Evolutionary conservation across 2,329 filamentous ascomycete species (phyloP).

Genomic region (Colletotrichum agaves): DNA sequence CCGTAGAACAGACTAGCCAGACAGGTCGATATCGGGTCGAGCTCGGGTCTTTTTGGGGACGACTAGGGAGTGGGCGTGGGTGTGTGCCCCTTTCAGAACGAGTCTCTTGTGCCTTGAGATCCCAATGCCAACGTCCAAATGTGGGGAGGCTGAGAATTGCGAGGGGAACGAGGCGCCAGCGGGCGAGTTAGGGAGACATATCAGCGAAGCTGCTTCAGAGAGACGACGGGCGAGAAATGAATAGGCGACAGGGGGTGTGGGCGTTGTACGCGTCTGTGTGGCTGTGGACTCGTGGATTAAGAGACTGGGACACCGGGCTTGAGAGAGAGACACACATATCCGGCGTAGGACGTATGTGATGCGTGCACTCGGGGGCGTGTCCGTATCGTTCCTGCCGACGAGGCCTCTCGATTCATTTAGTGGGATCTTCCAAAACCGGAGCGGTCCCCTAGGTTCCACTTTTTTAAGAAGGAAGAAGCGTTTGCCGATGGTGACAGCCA

Average conservation of each 20-base stretch:
- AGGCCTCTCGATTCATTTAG: constrained; percentile 23
- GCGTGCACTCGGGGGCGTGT: constrained; percentile 9
- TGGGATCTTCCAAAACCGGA: constrained; percentile 36
- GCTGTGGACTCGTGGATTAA: neutral
- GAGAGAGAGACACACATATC: neutral
- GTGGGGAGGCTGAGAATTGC: constrained; percentile 8
- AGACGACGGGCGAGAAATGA: constrained; percentile 2
- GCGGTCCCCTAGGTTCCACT: constrained; percentile 35
- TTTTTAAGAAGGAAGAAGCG: constrained; percentile 39
- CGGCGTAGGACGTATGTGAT: neutral
- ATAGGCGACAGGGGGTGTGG: constrained; percentile 10
- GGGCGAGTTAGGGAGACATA: neutral
- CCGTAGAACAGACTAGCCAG: constrained; percentile 3
- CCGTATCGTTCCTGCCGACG: neutral
- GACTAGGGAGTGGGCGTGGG: neutral
- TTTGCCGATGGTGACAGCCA: constrained; percentile 34
- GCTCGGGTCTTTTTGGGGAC: constrained; percentile 14
- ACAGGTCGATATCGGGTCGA: constrained; percentile 10
- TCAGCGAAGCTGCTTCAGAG: neutral
- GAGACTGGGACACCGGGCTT: neutral
- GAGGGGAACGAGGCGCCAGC: constrained; percentile 1
- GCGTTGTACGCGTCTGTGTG: constrained; percentile 2
- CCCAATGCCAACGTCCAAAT: neutral
- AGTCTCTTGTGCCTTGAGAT: too few species aligned
- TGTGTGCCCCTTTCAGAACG: neutral